Evolutionary conservation across 352 stramenopile genomes (phyloP).

Genomic region (Pythium aphanidermatum): DNA sequence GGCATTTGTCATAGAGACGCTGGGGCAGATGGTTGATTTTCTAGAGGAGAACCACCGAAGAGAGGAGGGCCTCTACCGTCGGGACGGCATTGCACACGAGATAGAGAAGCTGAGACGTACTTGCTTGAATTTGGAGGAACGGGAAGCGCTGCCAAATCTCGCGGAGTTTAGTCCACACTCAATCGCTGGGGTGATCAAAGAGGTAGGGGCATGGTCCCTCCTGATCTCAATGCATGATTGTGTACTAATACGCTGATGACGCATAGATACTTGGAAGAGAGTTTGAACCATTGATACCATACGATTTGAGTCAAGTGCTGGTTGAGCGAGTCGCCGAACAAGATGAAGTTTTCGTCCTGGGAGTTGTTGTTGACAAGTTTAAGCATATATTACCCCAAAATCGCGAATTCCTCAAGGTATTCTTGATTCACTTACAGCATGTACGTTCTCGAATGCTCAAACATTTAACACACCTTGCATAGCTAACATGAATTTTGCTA

Average conservation of each 20-base stretch:
- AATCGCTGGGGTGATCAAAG: slow-evolving; percentile 36
- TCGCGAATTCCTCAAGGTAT: slow-evolving; percentile 41
- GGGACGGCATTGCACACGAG: slow-evolving; percentile 20
- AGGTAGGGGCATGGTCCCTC: slow-evolving; percentile 14
- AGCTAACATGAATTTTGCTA: slow-evolving; percentile 12
- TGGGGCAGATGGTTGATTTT: slow-evolving; percentile 38
- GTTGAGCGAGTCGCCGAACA: slow-evolving; percentile 15
- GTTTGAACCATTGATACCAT: slow-evolving; percentile 40
- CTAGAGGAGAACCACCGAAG: slow-evolving; percentile 34
- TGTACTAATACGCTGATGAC: neutral
- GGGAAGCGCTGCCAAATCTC: slow-evolving; percentile 28
- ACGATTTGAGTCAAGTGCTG: slow-evolving; percentile 26
- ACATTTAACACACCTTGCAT: too few species aligned
- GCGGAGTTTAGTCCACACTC: slow-evolving; percentile 34
- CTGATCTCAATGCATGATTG: neutral
- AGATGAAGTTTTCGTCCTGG: too few species aligned
- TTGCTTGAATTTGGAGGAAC: neutral
- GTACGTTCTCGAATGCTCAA: slow-evolving; percentile 22
- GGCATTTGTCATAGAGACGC: slow-evolving; percentile 24
- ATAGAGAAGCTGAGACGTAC: slow-evolving; percentile 5
- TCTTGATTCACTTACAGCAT: slow-evolving; percentile 40
- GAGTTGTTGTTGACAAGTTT: slow-evolving; percentile 24
- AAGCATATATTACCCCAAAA: slow-evolving; percentile 28
- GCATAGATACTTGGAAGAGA: slow-evolving; percentile 27
- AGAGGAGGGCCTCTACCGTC: slow-evolving; percentile 47